Evolutionary conservation across 139 green algal species (phyloP).

Genomic region (Chlorella sp.): DNA sequence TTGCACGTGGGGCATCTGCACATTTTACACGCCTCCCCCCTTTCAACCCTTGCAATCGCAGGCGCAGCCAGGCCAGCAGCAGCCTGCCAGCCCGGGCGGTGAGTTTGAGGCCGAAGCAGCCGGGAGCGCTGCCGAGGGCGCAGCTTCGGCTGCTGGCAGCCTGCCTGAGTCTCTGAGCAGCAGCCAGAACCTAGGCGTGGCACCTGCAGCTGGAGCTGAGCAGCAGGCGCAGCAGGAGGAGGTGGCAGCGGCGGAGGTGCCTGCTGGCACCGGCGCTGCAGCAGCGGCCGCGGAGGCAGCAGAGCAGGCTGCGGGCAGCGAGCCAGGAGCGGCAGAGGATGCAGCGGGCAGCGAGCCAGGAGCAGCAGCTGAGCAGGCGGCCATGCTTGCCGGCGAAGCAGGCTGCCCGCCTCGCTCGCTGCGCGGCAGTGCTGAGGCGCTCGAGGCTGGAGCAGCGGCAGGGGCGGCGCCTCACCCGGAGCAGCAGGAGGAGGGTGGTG

Average conservation of each 20-base stretch:
- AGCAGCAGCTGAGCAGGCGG: background rate
- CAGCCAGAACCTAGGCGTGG: background rate
- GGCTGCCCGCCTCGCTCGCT: too few relatives aligned
- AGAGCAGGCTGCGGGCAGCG: background rate
- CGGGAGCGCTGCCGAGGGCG: background rate
- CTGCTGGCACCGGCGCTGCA: background rate
- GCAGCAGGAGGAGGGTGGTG: background rate
- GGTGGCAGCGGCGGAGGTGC: background rate
- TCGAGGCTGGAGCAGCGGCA: background rate
- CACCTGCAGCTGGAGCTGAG: background rate
- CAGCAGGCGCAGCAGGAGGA: background rate
- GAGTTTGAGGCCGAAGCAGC: background rate
- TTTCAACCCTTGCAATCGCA: too few relatives aligned
- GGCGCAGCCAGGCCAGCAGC: too few relatives aligned
- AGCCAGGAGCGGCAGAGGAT: background rate
- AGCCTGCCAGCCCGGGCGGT: too few relatives aligned
- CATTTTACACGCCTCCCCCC: too few relatives aligned
- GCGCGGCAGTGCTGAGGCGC: background rate
- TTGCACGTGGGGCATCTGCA: too few relatives aligned
- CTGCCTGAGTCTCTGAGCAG: too few relatives aligned
- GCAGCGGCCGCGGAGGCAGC: background rate
- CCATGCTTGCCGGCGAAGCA: too few relatives aligned
- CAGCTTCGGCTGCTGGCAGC: too few relatives aligned
- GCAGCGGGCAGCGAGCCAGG: background rate
- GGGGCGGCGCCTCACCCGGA: background rate